Evolutionary conservation across 2,329 filamentous ascomycete species (phyloP).

Genomic region (Aspergillus novoparasiticus): DNA sequence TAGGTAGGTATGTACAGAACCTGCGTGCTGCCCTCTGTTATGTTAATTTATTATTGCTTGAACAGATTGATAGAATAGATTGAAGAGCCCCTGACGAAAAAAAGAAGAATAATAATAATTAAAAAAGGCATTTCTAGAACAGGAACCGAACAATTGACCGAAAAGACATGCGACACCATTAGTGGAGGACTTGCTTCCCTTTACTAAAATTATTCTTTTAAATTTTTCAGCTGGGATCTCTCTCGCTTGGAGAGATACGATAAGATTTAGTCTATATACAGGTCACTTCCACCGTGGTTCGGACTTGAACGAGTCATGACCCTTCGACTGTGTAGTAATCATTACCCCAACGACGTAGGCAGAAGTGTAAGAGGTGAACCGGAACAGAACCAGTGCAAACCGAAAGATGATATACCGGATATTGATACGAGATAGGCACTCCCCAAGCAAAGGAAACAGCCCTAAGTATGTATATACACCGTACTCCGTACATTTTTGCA

Average conservation of each 20-base stretch:
- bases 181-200: background rate
- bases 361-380: background rate
- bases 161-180: background rate
- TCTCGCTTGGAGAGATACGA: background rate
- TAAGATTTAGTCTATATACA: background rate
- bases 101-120: background rate
- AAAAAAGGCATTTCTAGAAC: background rate
- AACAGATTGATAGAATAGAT: background rate
- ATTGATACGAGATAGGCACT: background rate
- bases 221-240: background rate
- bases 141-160: background rate
- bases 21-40: no score
- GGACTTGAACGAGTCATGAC: background rate
- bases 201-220: background rate
- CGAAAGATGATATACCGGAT: background rate
- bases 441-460: no score
- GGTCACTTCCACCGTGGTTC: background rate
- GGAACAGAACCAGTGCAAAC: background rate
- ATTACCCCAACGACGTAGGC: background rate
- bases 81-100: background rate
- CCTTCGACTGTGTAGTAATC: background rate
- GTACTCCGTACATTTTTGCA: background rate
- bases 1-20: background rate
- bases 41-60: background rate
- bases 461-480: background rate